Base-by-base conservation (phyloP, 2,329 filamentous ascomycete genomes). In the Kalmusia sp. region DNA sequence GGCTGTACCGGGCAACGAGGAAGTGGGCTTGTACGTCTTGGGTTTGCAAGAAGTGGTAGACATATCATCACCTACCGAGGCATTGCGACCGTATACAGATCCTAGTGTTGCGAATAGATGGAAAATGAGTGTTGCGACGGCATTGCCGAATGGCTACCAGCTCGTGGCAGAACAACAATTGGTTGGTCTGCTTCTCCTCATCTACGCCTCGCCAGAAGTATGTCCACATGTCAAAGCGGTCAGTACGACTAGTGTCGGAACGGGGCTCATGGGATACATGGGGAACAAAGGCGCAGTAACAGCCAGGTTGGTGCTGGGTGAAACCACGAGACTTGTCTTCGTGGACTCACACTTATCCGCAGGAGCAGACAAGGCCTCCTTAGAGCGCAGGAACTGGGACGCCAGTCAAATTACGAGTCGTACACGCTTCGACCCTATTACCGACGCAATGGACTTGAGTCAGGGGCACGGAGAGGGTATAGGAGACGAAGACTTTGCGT, bases 241-340 rank as follows among this genome's bases (percentile, higher is more conserved):
- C 62, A 96, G 91, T 73, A 92, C 89, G 1, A 87, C 87, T 4
- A 89, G 86, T 52, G 88, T 98, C 6, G 93, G 93, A 0, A 99
- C 95, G 0, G 95, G 95, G 0, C 75, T 98, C 37, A 85, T 96
- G 75, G 93, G 93, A 0, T 96, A 96, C 68, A 88, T 97, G 79
- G 95, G 95, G 8, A 99, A 99, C 74, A 99, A 99, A 72, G 95
- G 95, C 1, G 93, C 91, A 3, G 89, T 96, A 0, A 85, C 88
- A 3, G 89, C 90, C 3, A 85, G 93, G 17, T 79, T 99, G 3
- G 81, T 99, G 1, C 78, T 99, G 1, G 95, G 93, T 2, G 95
- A 97, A 72, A 92, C 92, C 0, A 97, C 95, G 0, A 84, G 89
- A 25, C 77, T 99, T 50, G 88, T 95, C 21, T 97, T 99, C 71